Base-by-base conservation (phyloP, 1,284 basidiomycete species). In the Tilletia caries region DNA sequence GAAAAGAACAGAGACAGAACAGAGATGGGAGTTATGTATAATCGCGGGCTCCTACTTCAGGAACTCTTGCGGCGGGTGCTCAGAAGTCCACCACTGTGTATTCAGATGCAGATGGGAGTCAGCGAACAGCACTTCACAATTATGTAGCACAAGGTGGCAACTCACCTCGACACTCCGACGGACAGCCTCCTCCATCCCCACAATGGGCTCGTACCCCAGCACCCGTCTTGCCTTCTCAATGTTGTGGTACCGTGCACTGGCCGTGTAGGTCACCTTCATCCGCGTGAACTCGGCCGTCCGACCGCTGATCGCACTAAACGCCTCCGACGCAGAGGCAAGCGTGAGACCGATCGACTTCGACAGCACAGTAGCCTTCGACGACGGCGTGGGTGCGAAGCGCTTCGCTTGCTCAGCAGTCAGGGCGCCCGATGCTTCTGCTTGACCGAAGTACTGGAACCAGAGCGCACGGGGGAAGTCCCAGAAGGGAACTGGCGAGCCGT, bases 401-500 rank as follows among this genome's bases (percentile, higher is more conserved):
- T 33, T 23, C 32, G 27, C 29, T 34, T 62, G 58, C 32, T 62
- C 58, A 20, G 58, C 29, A 3, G 58, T 62, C 5, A 76, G 69
- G 48, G 75, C 74, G 18, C 79, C 79, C 68, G 76, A 71, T 12
- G 72, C 88, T 23, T 29, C 20, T 8, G 58, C 32, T 13, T 62
- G 32, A 8, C 3, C 32, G 20, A 33, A 62, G 58, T 62, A 62
- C 1, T 34, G 29, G 58, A 88, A 86, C 93, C 93, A 98, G n/a
- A 98, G 85, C 2, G 89, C 85, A 10, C 93, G 88, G 29, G 91
- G 88, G 82, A 96, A 91, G 85, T 98, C 95, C 95, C 95, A 98
- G 86, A 98, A 98, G 81, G 92, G 92, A 70, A 91, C 87, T 1
- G 95, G 95, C 83, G 98, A 95, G 73, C 95, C 94, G 82, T 98